Conservation (phyloP, 768 basidiomycete species). For the Dacryopinax primogenitus region DNA sequence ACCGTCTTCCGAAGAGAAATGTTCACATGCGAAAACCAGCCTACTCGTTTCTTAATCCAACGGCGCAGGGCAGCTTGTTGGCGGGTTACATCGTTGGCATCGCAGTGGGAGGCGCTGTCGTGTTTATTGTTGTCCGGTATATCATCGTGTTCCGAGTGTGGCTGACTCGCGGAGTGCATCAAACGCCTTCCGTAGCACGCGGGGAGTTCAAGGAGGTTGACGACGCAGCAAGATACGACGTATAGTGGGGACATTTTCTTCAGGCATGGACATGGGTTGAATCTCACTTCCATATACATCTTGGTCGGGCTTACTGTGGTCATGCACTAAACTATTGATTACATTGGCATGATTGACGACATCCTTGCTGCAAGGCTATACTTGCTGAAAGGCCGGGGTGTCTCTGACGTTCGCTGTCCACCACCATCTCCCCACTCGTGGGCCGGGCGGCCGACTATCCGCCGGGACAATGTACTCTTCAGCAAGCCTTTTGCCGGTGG, state of each 20-base stretch:
- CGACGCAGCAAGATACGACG: background rate
- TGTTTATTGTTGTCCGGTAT: conserved; percentile 29
- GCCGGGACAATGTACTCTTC: background rate
- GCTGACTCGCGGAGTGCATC: background rate
- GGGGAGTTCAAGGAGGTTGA: background rate
- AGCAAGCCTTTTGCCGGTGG: background rate
- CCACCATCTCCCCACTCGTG: too few species aligned
- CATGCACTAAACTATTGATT: too few species aligned
- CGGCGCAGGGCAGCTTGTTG: conserved; percentile 31
- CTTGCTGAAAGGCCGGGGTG: too few species aligned
- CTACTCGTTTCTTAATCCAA: conserved; percentile 53
- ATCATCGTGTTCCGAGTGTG: background rate
- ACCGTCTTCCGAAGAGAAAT: background rate
- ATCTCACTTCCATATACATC: too few species aligned
- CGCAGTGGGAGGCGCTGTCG: conserved; percentile 35
- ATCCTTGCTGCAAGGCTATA: too few species aligned
- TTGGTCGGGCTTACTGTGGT: too few species aligned
- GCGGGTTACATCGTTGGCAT: conserved; percentile 56
- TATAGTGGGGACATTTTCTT: background rate
- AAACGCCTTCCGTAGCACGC: background rate
- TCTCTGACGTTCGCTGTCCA: too few species aligned
- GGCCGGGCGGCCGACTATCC: too few species aligned
- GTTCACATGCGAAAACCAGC: conserved; percentile 29
- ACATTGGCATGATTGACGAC: too few species aligned
- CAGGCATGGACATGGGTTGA: too few species aligned